Evolutionary conservation across 1,139 yeast species (phyloP).

Genomic region (Pichiaceae sp.): DNA sequence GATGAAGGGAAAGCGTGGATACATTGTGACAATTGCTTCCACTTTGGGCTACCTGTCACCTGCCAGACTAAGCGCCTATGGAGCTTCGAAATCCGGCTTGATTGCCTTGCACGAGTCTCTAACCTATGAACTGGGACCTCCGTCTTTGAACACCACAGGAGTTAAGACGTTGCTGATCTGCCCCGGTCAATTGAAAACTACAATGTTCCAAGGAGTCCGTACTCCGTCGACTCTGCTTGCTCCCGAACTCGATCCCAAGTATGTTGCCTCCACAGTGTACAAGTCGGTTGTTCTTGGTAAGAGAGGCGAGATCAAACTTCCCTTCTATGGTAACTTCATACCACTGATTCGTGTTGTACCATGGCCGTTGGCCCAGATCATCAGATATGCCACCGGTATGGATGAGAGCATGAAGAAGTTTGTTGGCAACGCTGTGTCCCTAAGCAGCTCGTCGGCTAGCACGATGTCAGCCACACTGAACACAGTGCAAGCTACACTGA

Average conservation of each 20-base stretch:
- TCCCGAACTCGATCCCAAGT: conserved; percentile 65
- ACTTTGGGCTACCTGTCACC: conserved; percentile 82
- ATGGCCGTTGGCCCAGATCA: conserved; percentile 55
- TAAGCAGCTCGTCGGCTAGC: not conserved
- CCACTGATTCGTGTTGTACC: conserved; percentile 69
- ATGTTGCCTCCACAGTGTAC: conserved; percentile 55
- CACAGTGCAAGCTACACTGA: no score
- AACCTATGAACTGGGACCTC: conserved; percentile 59
- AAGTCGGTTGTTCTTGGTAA: conserved; percentile 50
- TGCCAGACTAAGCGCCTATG: conserved; percentile 71
- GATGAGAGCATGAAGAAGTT: conserved; percentile 47
- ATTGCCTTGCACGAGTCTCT: conserved; percentile 79
- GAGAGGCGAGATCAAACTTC: conserved; percentile 63
- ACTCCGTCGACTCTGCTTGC: conserved; percentile 74
- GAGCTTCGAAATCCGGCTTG: conserved; percentile 83
- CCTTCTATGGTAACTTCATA: conserved; percentile 65
- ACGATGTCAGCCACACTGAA: not conserved
- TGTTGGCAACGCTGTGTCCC: conserved; percentile 12
- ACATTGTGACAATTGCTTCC: conserved; percentile 72
- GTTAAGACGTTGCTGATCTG: conserved; percentile 69
- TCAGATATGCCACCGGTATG: conserved; percentile 51
- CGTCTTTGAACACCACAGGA: conserved; percentile 38
- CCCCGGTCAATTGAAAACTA: conserved; percentile 79
- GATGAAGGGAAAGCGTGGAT: conserved; percentile 58
- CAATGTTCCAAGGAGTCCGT: conserved; percentile 58